Conservation (phyloP, 352 stramenopile genomes). For the Pilasporangium apinafurcum region DNA sequence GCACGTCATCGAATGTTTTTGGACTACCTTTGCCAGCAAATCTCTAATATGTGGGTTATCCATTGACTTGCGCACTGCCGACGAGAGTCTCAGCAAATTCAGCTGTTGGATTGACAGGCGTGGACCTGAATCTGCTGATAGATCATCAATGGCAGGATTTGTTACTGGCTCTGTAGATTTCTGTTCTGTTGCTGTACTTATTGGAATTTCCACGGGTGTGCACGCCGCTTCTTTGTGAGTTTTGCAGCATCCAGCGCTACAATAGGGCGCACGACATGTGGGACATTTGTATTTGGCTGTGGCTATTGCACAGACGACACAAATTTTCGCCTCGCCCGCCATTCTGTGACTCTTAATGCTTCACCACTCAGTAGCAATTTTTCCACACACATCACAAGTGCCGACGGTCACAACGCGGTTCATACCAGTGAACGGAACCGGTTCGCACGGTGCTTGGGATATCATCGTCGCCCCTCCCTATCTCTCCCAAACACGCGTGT, state of each 20-base stretch:
- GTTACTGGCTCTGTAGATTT: background rate
- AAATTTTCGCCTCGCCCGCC: conserved; percentile 34
- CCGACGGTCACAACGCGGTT: too few relatives aligned
- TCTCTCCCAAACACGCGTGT: too few relatives aligned
- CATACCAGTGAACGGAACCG: conserved; percentile 2
- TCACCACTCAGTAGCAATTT: too few relatives aligned
- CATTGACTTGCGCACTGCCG: conserved; percentile 30
- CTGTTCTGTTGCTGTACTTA: background rate
- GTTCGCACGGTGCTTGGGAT: background rate
- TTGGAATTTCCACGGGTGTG: conserved; percentile 4
- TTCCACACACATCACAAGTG: too few relatives aligned
- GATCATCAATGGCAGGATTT: conserved; percentile 14
- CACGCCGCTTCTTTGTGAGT: conserved; percentile 70
- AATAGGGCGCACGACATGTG: conserved; percentile 62
- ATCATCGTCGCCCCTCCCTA: too few relatives aligned
- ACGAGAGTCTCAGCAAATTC: conserved; percentile 20
- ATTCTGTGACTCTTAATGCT: conserved; percentile 3
- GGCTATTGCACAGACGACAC: conserved; percentile 35
- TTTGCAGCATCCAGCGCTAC: conserved; percentile 75
- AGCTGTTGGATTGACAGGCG: conserved; percentile 56
- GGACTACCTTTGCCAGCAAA: conserved; percentile 42
- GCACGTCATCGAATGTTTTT: background rate
- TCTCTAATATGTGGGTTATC: conserved; percentile 38
- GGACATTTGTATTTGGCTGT: conserved; percentile 86
- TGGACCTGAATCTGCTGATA: conserved; percentile 19